Conservation (phyloP, 192 early-diverging fungal species). For the Coemansia sp. region DNA sequence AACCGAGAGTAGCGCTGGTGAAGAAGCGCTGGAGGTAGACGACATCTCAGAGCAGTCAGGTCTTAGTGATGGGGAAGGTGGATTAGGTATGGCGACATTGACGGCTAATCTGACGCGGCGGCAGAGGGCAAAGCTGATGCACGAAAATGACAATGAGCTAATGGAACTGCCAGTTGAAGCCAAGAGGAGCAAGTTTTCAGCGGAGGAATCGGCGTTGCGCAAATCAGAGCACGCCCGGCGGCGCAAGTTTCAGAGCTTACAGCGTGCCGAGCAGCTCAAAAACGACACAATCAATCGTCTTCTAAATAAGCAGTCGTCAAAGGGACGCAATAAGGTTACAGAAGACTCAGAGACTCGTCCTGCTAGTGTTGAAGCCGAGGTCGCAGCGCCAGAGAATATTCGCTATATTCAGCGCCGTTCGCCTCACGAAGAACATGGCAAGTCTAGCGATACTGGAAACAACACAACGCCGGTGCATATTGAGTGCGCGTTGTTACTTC, state of each 20-base stretch:
- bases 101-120: constrained; percentile 60
- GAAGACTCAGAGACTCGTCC: constrained; percentile 56
- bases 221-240: constrained; percentile 72
- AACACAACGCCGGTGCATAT: constrained; percentile 9
- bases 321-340: constrained; percentile 62
- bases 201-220: constrained; percentile 68
- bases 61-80: constrained; percentile 11
- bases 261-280: constrained; percentile 71
- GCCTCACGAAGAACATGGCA: neutral
- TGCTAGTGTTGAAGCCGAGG: constrained; percentile 35
- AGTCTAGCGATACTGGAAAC: neutral
- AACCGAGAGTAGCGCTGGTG: constrained; percentile 7
- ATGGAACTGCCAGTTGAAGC: constrained; percentile 69
- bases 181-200: constrained; percentile 64
- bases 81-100: neutral
- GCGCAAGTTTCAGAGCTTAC: constrained; percentile 75
- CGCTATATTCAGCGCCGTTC: constrained; percentile 29
- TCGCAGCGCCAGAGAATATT: constrained; percentile 9
- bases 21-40: constrained; percentile 6
- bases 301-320: constrained; percentile 77
- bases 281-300: constrained; percentile 77
- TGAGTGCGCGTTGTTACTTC: constrained; percentile 18
- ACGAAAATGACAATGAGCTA: constrained; percentile 59
- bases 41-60: constrained; percentile 6
- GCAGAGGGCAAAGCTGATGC: constrained; percentile 66